Evolutionary conservation across 805 yeast genomes (phyloP).

Genomic region (Ascoidea asiatica): DNA sequence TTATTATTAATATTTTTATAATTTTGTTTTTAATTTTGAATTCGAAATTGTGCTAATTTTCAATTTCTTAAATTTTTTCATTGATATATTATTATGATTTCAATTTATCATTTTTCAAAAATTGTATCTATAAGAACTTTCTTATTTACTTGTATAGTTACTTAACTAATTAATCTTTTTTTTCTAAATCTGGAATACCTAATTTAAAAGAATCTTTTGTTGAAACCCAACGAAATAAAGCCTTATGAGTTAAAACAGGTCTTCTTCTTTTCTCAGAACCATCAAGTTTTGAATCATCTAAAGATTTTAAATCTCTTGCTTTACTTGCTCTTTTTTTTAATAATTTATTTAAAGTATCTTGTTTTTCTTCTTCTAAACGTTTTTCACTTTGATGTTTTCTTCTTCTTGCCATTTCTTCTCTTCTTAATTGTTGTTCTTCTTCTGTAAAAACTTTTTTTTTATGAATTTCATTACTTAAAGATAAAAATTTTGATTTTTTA

Average conservation of each 20-base stretch:
- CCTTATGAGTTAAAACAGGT: constrained; percentile 31
- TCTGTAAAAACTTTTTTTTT: constrained; percentile 55
- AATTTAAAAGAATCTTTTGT: constrained; percentile 10
- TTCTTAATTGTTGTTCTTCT: constrained; percentile 69
- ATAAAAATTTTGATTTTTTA: constrained; percentile 15
- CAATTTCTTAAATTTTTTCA: too few species aligned
- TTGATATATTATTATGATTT: too few species aligned
- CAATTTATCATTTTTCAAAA: too few species aligned
- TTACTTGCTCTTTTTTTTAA: constrained; percentile 75
- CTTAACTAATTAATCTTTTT: too few species aligned
- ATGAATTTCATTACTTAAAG: constrained; percentile 24
- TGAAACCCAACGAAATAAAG: constrained; percentile 27
- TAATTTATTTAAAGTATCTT: constrained; percentile 79
- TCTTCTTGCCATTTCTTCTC: constrained; percentile 81
- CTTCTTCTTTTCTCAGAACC: constrained; percentile 20
- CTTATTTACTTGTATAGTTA: too few species aligned
- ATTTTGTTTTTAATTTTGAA: too few species aligned
- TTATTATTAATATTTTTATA: too few species aligned
- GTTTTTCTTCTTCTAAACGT: constrained; percentile 81
- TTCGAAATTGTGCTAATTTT: too few species aligned
- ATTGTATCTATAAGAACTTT: too few species aligned
- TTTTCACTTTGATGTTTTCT: constrained; percentile 75
- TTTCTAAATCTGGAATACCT: constrained; percentile 8
- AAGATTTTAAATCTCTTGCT: constrained; percentile 27
- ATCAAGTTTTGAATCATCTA: constrained; percentile 11